Evolutionary conservation across 768 basidiomycete species (phyloP).

Genomic region (Naganishia vaughanmartiniae): DNA sequence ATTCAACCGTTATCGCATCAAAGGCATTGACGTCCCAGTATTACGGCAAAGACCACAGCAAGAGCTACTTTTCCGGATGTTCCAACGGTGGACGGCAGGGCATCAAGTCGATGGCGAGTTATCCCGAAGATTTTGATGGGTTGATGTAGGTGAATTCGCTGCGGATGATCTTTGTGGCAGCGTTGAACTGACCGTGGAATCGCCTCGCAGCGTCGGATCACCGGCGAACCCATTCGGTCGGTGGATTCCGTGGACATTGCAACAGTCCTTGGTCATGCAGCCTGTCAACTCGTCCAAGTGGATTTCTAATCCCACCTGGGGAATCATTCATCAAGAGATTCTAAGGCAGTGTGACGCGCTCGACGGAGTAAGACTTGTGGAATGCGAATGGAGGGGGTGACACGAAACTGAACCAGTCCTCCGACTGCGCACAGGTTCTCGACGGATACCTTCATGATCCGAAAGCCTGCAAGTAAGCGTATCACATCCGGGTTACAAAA

Average conservation of each 20-base stretch:
- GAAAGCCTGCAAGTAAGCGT: constrained; percentile 11
- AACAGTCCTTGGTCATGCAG: constrained; percentile 6
- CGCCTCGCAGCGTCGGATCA: neutral
- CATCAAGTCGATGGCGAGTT: constrained; percentile 42
- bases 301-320: neutral
- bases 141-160: too few relatives aligned
- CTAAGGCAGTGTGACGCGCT: constrained; percentile 6
- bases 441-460: constrained; percentile 11
- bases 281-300: constrained; percentile 4
- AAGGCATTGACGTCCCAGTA: constrained; percentile 47
- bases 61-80: constrained; percentile 50
- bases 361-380: neutral
- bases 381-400: neutral
- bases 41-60: constrained; percentile 37
- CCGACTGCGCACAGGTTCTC: neutral
- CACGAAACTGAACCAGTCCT: neutral
- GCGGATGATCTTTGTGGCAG: too few relatives aligned
- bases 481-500: neutral
- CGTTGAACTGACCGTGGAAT: neutral
- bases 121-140: constrained; percentile 44
- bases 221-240: constrained; percentile 2
- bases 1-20: constrained; percentile 41
- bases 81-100: constrained; percentile 51
- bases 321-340: neutral
- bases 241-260: constrained; percentile 14